These are phyloP conservation scores for Leccinum fuscescens DNA, from an alignment of 1,284 basidiomycete species.

Conservation along the genomic window DNA sequence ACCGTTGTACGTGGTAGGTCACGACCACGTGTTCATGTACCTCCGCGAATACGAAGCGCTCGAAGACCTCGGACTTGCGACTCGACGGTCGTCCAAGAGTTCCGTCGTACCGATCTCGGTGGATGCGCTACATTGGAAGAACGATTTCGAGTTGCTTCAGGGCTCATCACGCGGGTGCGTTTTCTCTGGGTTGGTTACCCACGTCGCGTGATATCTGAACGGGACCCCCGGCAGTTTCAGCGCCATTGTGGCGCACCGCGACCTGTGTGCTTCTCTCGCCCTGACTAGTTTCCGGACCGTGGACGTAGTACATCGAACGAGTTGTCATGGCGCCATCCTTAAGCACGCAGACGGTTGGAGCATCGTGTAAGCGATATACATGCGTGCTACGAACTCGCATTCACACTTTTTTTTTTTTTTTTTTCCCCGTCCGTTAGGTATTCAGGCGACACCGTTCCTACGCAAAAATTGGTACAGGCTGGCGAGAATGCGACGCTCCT, in stretches of 20 bases:
- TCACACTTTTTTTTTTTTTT: neutral
- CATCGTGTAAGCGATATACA: slow-evolving; percentile 51
- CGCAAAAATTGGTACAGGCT: slow-evolving; percentile 62
- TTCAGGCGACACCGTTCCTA: slow-evolving; percentile 89
- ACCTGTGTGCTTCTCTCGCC: slow-evolving; percentile 52
- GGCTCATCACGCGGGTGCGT: slow-evolving; percentile 8
- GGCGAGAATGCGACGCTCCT: slow-evolving; percentile 76
- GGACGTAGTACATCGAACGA: slow-evolving; percentile 70
- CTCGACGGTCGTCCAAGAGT: slow-evolving; percentile 40
- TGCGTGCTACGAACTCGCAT: neutral
- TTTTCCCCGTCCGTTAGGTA: slow-evolving; percentile 41
- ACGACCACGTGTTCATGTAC: slow-evolving; percentile 55
- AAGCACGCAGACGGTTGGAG: slow-evolving; percentile 77
- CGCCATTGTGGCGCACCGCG: slow-evolving; percentile 30
- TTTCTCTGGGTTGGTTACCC: neutral
- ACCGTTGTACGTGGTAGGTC: slow-evolving; percentile 71
- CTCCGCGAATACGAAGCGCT: slow-evolving; percentile 65
- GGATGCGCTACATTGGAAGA: slow-evolving; percentile 52
- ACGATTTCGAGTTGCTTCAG: slow-evolving; percentile 27
- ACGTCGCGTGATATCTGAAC: neutral
- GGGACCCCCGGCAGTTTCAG: slow-evolving; percentile 8
- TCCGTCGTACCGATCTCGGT: slow-evolving; percentile 56
- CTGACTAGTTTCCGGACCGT: slow-evolving; percentile 61
- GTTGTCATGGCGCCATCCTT: slow-evolving; percentile 71
- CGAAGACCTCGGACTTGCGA: slow-evolving; percentile 63